phyloP scores from a whole-genome alignment of 1,284 basidiomycete species.

The Inonotus obliquus region DNA sequence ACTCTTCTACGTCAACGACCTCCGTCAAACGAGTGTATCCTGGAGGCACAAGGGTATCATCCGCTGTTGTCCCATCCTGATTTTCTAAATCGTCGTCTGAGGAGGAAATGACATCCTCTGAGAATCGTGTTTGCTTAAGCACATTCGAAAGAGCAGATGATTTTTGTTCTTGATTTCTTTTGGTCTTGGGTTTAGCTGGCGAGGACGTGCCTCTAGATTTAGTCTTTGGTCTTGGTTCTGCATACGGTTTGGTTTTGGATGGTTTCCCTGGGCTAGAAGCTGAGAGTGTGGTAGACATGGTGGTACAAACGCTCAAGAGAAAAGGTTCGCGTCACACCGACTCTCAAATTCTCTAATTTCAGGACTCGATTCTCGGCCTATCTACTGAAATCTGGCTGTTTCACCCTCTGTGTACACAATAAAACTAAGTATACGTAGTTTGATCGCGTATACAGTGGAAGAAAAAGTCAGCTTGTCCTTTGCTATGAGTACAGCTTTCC shows the following conservation, averaged over 20 bases:
- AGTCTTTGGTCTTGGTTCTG: not conserved
- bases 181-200: not conserved
- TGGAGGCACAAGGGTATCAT: not conserved
- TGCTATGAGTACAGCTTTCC: no score
- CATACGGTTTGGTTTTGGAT: not conserved
- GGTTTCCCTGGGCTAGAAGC: not conserved
- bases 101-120: not conserved
- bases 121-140: not conserved
- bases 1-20: conserved; percentile 43
- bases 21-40: conserved; percentile 6
- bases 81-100: not conserved
- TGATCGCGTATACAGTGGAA: no score
- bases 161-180: not conserved
- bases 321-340: no score
- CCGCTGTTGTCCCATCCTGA: not conserved
- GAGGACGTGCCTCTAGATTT: not conserved
- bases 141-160: not conserved
- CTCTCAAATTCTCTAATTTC: no score
- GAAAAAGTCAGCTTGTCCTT: no score
- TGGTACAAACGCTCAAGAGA: no score
- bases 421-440: no score
- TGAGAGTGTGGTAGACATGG: not conserved
- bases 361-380: no score
- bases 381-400: no score
- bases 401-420: no score